Conservation (phyloP, 73 alveolate genomes). For the Uronychia setigera region DNA sequence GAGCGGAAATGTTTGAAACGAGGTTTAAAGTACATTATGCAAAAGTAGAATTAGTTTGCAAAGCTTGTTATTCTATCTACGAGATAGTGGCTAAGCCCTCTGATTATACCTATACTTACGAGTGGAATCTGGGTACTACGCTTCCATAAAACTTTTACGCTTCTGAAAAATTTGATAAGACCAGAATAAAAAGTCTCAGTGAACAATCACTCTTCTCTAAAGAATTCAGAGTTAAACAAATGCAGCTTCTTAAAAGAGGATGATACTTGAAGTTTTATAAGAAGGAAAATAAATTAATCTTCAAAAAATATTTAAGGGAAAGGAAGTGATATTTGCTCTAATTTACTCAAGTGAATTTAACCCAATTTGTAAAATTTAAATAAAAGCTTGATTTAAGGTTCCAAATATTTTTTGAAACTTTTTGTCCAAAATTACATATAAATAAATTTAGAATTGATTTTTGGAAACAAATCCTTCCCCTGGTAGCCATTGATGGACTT, state of each 20-base stretch:
- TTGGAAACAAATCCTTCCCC: conserved; percentile 94
- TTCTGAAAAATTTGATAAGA: conserved; percentile 80
- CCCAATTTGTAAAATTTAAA: too few relatives aligned
- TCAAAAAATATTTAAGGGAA: too few relatives aligned
- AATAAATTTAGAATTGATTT: too few relatives aligned
- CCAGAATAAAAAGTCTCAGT: conserved; percentile 87
- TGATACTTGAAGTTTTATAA: too few relatives aligned
- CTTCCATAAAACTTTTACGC: conserved; percentile 39
- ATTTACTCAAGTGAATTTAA: too few relatives aligned
- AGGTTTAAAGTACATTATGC: conserved; percentile 22
- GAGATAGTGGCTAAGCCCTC: conserved; percentile 36
- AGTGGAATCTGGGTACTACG: conserved; percentile 30
- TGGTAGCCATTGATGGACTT: conserved; percentile 88
- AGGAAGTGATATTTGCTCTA: too few relatives aligned
- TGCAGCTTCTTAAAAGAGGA: too few relatives aligned
- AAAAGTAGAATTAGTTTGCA: conserved; percentile 32
- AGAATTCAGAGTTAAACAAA: conserved; percentile 86
- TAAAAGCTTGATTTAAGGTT: too few relatives aligned
- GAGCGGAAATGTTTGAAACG: conserved; percentile 11
- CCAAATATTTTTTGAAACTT: too few relatives aligned
- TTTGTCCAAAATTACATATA: too few relatives aligned
- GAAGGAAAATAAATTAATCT: too few relatives aligned
- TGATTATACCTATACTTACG: conserved; percentile 35
- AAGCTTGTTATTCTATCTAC: conserved; percentile 30
- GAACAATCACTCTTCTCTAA: conserved; percentile 88